Percentiles rank a stretch among this genome's conserved stretches.
These are phyloP conservation scores for Neltuma alba DNA, from an alignment of 306 rosid genomes.

Conservation along the genomic window DNA sequence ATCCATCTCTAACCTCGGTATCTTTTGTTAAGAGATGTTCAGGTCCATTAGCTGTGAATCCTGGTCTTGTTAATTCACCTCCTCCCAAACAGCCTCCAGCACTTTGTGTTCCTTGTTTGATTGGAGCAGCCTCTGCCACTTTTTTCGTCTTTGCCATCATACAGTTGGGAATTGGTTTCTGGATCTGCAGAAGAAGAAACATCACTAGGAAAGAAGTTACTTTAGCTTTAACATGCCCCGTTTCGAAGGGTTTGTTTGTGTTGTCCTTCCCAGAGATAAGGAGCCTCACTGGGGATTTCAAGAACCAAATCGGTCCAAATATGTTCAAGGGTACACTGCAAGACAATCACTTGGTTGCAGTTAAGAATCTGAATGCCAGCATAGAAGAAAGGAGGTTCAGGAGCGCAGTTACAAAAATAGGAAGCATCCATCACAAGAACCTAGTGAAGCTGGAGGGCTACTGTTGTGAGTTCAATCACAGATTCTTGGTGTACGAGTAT, in stretches of 20 bases:
- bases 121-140: conserved; percentile 67
- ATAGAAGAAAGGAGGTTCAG: conserved; percentile 76
- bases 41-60: conserved; percentile 77
- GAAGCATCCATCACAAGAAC: conserved; percentile 77
- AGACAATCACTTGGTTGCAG: conserved; percentile 48
- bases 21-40: conserved; percentile 77
- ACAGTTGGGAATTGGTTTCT: conserved; percentile 64
- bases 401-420: conserved; percentile 57
- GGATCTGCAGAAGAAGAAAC: conserved; percentile 52
- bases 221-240: conserved; percentile 43
- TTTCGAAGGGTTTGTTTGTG: conserved; percentile 56
- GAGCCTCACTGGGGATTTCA: conserved; percentile 62
- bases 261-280: conserved; percentile 67
- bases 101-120: conserved; percentile 59
- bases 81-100: conserved; percentile 36
- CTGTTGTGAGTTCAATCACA: conserved; percentile 66
- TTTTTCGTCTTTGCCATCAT: conserved; percentile 48
- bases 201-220: conserved; percentile 40
- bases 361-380: conserved; percentile 57
- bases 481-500: conserved; percentile 65
- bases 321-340: conserved; percentile 66
- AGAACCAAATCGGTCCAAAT: conserved; percentile 58
- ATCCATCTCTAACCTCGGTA: conserved; percentile 63
- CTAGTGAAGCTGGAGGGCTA: conserved; percentile 84
- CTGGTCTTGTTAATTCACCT: conserved; percentile 34